A percentile compares a stretch with the other conserved stretches of the same genome.
These are phyloP conservation scores for Otatea glauca DNA, from an alignment of 176 grass and related monocot genomes.

Conservation along the genomic window DNA sequence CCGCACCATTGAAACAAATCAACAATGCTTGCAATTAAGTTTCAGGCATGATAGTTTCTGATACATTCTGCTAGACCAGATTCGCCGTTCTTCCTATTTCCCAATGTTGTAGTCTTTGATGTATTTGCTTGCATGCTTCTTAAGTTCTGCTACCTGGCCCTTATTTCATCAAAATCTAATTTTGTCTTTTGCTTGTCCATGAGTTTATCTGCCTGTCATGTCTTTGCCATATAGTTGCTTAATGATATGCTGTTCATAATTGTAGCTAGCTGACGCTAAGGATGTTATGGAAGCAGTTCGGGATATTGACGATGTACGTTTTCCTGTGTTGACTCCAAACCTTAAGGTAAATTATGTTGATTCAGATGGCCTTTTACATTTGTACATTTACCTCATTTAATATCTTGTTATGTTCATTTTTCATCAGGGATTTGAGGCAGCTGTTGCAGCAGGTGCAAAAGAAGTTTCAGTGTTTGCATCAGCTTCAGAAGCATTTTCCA, in stretches of 20 bases:
- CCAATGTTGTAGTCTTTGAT: not conserved
- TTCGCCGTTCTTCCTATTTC: not conserved
- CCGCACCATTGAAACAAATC: not conserved
- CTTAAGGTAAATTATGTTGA: constrained; percentile 60
- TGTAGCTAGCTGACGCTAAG: constrained; percentile 80
- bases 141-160: constrained; percentile 12
- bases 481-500: constrained; percentile 95
- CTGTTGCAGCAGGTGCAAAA: constrained; percentile 79
- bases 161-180: constrained; percentile 16
- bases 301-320: constrained; percentile 57
- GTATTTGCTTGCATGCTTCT: constrained; percentile 20
- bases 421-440: constrained; percentile 89
- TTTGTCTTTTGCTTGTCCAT: not conserved
- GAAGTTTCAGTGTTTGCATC: constrained; percentile 93
- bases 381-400: not conserved
- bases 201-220: not conserved
- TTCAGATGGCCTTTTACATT: constrained; percentile 7
- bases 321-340: constrained; percentile 91
- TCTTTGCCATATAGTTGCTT: not conserved
- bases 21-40: not conserved
- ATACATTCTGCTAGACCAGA: constrained; percentile 9
- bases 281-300: constrained; percentile 83
- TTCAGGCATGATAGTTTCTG: not conserved
- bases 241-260: constrained; percentile 4
- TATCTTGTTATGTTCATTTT: not conserved